Percentiles rank a stretch among this genome's conserved stretches.
These are phyloP conservation scores for Mycosarcoma maydis DNA, from an alignment of 1,284 basidiomycete species.

Conservation along the genomic window DNA sequence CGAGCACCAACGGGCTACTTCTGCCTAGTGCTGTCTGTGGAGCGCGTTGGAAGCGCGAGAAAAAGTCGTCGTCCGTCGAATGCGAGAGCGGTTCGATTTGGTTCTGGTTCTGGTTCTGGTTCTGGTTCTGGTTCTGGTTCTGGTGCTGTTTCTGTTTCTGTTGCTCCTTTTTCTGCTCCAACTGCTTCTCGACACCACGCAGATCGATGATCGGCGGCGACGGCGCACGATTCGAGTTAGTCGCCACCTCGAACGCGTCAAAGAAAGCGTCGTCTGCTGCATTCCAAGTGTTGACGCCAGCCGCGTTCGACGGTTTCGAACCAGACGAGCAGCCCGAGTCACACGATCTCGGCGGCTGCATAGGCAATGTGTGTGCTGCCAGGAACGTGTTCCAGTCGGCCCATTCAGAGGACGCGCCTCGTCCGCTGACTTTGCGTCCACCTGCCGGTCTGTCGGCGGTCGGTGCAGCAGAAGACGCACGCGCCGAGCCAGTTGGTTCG, in stretches of 20 bases:
- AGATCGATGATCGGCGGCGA: slow-evolving; percentile 63
- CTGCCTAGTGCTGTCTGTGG: slow-evolving; percentile 37
- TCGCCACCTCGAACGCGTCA: slow-evolving; percentile 44
- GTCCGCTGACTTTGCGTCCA: slow-evolving; percentile 19
- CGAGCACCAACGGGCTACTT: slow-evolving; percentile 35
- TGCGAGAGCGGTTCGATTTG: background rate
- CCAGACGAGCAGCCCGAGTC: no score
- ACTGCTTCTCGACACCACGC: slow-evolving; percentile 56
- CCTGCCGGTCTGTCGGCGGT: slow-evolving; percentile 3
- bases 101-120: slow-evolving; percentile 7
- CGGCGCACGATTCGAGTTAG: slow-evolving; percentile 34
- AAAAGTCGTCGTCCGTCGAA: slow-evolving; percentile 48
- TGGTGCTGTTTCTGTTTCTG: no score
- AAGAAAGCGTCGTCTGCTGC: slow-evolving; percentile 53
- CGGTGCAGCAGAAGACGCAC: background rate
- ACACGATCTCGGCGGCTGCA: slow-evolving; percentile 9
- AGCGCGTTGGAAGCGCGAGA: slow-evolving; percentile 46
- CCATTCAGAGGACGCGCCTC: slow-evolving; percentile 39
- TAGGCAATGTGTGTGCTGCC: slow-evolving; percentile 33
- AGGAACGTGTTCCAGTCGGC: slow-evolving; percentile 40
- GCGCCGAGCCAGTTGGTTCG: background rate
- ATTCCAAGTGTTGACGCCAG: slow-evolving; percentile 11
- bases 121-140: no score
- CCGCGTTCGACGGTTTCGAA: no score
- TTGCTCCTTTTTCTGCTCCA: slow-evolving; percentile 41